Evolutionary conservation across 129 eudicot genomes (phyloP), one percentile per base, ranked within the genome.

Genomic region (Cynara cardunculus): DNA sequence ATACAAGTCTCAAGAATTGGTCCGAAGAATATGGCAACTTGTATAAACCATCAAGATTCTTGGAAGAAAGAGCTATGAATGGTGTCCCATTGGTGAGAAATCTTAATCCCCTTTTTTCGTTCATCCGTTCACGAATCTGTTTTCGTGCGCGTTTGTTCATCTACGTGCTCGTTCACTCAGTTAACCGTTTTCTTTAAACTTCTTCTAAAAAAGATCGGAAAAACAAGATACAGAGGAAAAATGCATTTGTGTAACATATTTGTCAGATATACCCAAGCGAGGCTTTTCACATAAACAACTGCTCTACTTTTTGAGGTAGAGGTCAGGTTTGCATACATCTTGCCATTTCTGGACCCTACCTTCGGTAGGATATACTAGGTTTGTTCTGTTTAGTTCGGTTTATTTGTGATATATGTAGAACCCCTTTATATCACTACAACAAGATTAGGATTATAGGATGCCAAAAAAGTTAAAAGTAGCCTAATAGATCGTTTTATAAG

Each of bases 41-140:
- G 71, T 95, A 85, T 74, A 90, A 84, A 82, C 99, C 99, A 14
- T 95, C 99, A 76, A 86, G 75, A 75, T 92, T 86, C 80, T 81
- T 95, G 90, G 97, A 95, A 87, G 93, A 95, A 87, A 82, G 99
- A 81, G 99, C 94, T 19, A 78, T 89, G 69, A 87, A 82, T 73
- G 97, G 97, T 86, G 86, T 95, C n/a, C 87, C 90, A 65, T 69
- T 95, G 97, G 99, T 95, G 82, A 86, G 83, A 68, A 84, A 28
- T 64, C 22, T 71, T 76, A 16, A 44, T 49, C 75, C 30, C 44
- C 79, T 16, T 14, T 25, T 44, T 1, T 64, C 44, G 3, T 68
- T 71, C 25, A 74, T 30, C 16, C 7, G 8, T 27, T 24, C 7
- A 26, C 2, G 24, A 56, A 56, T 56, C 2, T 10, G 65, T 56